A percentile compares a stretch with the other conserved stretches of the same genome.
Conservation (phyloP, 2,329 filamentous ascomycete species). For the Sordariomycetes sp. region DNA sequence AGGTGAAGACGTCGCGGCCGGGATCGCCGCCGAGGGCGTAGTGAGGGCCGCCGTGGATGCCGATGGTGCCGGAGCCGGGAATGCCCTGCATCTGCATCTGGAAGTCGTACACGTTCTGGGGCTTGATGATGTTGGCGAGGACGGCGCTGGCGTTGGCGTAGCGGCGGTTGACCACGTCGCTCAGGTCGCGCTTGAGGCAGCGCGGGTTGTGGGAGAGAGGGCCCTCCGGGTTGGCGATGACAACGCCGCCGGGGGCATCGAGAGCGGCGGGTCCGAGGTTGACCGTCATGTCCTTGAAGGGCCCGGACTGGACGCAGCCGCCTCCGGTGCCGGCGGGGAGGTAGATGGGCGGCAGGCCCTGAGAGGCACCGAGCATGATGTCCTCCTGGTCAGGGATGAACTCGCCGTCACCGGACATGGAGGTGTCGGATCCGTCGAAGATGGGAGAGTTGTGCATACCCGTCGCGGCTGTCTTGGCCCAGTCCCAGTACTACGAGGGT, state of each 20-base stretch:
- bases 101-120: slow-evolving; percentile 27
- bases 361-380: slow-evolving; percentile 15
- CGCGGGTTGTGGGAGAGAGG: slow-evolving; percentile 30
- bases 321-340: slow-evolving; percentile 42
- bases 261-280: slow-evolving; percentile 28
- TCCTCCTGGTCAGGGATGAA: slow-evolving; percentile 12
- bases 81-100: slow-evolving; percentile 34
- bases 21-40: slow-evolving; percentile 30
- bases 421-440: slow-evolving; percentile 38
- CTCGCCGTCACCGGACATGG: slow-evolving; percentile 34
- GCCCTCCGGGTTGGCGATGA: slow-evolving; percentile 10
- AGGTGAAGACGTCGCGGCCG: slow-evolving; percentile 27
- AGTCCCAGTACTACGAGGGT: slow-evolving; percentile 33
- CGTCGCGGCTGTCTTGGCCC: slow-evolving; percentile 24
- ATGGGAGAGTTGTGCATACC: slow-evolving; percentile 30
- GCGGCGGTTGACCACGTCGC: slow-evolving; percentile 12
- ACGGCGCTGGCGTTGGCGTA: slow-evolving; percentile 18
- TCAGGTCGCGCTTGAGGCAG: slow-evolving; percentile 28
- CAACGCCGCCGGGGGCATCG: slow-evolving; percentile 14
- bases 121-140: slow-evolving; percentile 25
- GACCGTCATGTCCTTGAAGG: slow-evolving; percentile 32
- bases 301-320: slow-evolving; percentile 42
- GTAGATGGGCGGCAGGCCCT: slow-evolving; percentile 11
- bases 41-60: slow-evolving; percentile 28
- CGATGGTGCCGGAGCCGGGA: slow-evolving; percentile 13